These are phyloP conservation scores for Trichoderma simmonsii DNA, from an alignment of 2,329 filamentous ascomycete genomes.

Conservation along the genomic window DNA sequence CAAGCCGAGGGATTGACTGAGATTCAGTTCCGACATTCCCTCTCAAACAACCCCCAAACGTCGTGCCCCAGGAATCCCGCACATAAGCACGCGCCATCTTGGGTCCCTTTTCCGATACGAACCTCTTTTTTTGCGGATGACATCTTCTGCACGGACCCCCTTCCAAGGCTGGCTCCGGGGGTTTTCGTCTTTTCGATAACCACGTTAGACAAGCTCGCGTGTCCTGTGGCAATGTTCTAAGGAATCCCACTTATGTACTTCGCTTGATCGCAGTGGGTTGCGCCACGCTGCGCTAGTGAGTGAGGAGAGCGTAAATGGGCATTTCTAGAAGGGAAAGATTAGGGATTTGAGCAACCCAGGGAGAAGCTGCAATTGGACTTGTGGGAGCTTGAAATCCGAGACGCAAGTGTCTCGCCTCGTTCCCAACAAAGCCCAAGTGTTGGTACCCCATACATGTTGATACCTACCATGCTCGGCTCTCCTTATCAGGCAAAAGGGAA, in stretches of 20 bases:
- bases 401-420: not conserved
- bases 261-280: not conserved
- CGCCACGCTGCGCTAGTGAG: not conserved
- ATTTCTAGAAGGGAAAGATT: not conserved
- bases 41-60: not conserved
- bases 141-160: constrained; percentile 1
- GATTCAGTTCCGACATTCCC: not conserved
- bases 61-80: not conserved
- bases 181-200: not conserved
- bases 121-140: not conserved
- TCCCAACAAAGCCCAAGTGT: not conserved
- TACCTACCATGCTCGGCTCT: not conserved
- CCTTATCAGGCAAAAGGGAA: not conserved
- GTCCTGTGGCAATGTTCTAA: constrained; percentile 2
- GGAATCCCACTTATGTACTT: not conserved
- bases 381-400: not conserved
- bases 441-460: not conserved
- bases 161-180: not conserved
- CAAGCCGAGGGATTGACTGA: not conserved
- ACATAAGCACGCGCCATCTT: not conserved
- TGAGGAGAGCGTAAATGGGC: not conserved
- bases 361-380: not conserved
- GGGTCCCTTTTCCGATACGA: not conserved
- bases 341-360: not conserved
- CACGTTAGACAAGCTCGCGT: constrained; percentile 16